A percentile compares a stretch with the other conserved stretches of the same genome.
Conservation (phyloP, 306 rosid genomes). For the Cucurbita ficifolia region DNA sequence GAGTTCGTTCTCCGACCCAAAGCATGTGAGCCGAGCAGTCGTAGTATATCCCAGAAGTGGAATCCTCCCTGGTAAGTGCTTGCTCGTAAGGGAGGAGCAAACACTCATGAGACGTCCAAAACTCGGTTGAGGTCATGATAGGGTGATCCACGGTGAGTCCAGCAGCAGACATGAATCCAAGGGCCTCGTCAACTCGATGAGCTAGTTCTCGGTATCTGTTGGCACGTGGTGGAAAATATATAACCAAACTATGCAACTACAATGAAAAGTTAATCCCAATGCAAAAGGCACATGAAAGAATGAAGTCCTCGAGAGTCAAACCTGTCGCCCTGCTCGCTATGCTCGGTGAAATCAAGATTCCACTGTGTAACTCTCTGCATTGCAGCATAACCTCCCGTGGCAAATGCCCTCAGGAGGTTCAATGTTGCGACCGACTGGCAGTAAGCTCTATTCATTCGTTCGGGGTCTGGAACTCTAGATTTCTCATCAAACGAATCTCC, state of each 20-base stretch:
- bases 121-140: conserved; percentile 25
- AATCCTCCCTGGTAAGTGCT: conserved; percentile 31
- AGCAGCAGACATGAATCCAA: conserved; percentile 27
- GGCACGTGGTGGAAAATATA: neutral
- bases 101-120: conserved; percentile 40
- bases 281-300: neutral
- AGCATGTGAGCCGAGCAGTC: conserved; percentile 37
- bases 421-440: conserved; percentile 26
- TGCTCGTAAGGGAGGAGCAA: conserved; percentile 35
- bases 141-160: conserved; percentile 27
- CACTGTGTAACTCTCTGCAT: conserved; percentile 34
- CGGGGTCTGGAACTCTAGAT: conserved; percentile 27
- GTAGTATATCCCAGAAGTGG: conserved; percentile 26
- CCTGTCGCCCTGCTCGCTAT: conserved; percentile 33
- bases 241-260: neutral
- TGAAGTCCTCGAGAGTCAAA: neutral
- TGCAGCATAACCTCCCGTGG: conserved; percentile 33
- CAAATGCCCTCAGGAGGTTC: conserved; percentile 32
- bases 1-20: conserved; percentile 37
- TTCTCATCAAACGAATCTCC: conserved; percentile 26
- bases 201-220: conserved; percentile 27
- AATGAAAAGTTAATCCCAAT: neutral
- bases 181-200: conserved; percentile 29
- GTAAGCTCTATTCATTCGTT: conserved; percentile 30
- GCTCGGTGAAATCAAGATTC: conserved; percentile 31